A percentile compares a stretch with the other conserved stretches of the same genome.
Conservation (phyloP, 2,329 filamentous ascomycete species). For the Neonectria magnoliae region DNA sequence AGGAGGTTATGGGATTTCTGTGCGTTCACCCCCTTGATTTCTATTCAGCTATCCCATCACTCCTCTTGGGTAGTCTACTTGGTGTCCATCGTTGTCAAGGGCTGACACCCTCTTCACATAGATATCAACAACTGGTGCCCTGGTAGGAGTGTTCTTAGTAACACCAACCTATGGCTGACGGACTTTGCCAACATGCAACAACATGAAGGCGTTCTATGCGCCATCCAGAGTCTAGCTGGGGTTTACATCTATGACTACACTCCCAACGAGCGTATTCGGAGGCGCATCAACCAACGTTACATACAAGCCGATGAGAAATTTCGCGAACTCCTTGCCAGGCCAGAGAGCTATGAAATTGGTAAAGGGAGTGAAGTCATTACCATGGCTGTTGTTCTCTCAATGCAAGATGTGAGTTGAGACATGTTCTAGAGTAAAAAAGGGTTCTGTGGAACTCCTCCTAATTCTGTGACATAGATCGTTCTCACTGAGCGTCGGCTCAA, state of each 20-base stretch:
- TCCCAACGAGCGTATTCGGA: slow-evolving; percentile 45
- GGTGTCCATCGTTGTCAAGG: background rate
- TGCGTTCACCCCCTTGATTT: slow-evolving; percentile 37
- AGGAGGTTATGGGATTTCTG: slow-evolving; percentile 49
- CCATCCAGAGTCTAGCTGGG: slow-evolving; percentile 53
- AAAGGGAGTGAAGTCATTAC: slow-evolving; percentile 49
- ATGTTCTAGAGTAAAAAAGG: background rate
- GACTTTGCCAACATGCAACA: slow-evolving; percentile 53
- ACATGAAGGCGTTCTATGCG: slow-evolving; percentile 47
- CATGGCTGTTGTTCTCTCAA: slow-evolving; percentile 50
- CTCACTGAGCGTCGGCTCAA: slow-evolving; percentile 50
- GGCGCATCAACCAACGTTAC: slow-evolving; percentile 48
- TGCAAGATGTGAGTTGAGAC: slow-evolving; percentile 50
- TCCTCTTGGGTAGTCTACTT: background rate
- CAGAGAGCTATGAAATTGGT: slow-evolving; percentile 29
- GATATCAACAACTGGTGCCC: slow-evolving; percentile 54
- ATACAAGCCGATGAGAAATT: slow-evolving; percentile 45
- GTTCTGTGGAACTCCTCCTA: background rate
- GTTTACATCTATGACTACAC: slow-evolving; percentile 55
- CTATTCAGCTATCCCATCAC: background rate
- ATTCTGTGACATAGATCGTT: slow-evolving; percentile 44
- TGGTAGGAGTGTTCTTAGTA: slow-evolving; percentile 50
- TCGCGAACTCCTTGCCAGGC: slow-evolving; percentile 41
- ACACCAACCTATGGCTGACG: slow-evolving; percentile 53
- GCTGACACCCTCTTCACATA: slow-evolving; percentile 29